phyloP scores from a whole-genome alignment of 805 yeast genomes.

The Metschnikowia lochheadii region DNA sequence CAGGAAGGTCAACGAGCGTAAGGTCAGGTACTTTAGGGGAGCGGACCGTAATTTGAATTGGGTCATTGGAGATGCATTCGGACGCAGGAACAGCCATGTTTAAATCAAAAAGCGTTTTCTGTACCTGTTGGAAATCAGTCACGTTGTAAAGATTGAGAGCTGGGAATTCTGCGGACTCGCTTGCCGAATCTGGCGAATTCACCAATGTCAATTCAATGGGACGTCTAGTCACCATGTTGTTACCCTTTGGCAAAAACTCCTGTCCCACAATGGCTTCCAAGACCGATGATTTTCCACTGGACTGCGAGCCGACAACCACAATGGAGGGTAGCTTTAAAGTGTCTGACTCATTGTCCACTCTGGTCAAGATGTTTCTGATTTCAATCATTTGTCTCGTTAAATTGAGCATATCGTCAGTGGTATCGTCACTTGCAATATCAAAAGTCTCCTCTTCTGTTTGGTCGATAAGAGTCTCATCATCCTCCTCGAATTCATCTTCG shows the following conservation, averaged over 20 bases:
- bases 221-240: slow-evolving; percentile 96
- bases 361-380: slow-evolving; percentile 72
- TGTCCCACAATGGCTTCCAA: slow-evolving; percentile 97
- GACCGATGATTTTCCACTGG: slow-evolving; percentile 95
- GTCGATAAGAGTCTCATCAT: slow-evolving; percentile 44
- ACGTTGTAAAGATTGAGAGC: slow-evolving; percentile 76
- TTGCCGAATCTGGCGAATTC: slow-evolving; percentile 74
- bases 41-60: slow-evolving; percentile 85
- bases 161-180: slow-evolving; percentile 92
- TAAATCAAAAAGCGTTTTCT: slow-evolving; percentile 77
- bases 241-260: slow-evolving; percentile 94
- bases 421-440: slow-evolving; percentile 45
- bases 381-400: slow-evolving; percentile 96
- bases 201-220: slow-evolving; percentile 94
- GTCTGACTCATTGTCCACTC: slow-evolving; percentile 64
- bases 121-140: slow-evolving; percentile 86
- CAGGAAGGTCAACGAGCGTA: slow-evolving; percentile 93
- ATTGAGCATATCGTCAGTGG: slow-evolving; percentile 79
- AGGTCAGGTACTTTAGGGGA: slow-evolving; percentile 88
- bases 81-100: slow-evolving; percentile 87
- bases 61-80: slow-evolving; percentile 88
- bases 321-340: slow-evolving; percentile 85
- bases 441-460: slow-evolving; percentile 35
- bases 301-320: slow-evolving; percentile 96
- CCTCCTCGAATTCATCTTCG: slow-evolving; percentile 47